Evolutionary conservation across 2,329 filamentous ascomycete genomes (phyloP).

Genomic region (Penicillium sp.): DNA sequence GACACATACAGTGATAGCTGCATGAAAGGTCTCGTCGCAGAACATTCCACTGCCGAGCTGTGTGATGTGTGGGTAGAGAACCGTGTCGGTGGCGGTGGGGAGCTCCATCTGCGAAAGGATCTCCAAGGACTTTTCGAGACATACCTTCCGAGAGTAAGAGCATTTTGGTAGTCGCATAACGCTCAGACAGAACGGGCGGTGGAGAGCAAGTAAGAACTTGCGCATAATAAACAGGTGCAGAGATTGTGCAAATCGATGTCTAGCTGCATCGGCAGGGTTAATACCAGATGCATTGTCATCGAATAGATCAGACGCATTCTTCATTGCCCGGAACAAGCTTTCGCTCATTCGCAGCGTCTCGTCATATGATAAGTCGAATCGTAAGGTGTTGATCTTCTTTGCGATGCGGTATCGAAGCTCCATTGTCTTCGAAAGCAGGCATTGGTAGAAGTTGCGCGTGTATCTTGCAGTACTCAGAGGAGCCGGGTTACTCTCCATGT

Average conservation of each 20-base stretch:
- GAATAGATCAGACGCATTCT: slow-evolving; percentile 27
- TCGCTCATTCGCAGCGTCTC: slow-evolving; percentile 35
- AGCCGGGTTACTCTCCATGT: slow-evolving; percentile 28
- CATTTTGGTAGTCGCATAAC: slow-evolving; percentile 35
- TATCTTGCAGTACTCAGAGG: slow-evolving; percentile 16
- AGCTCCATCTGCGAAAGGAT: slow-evolving; percentile 36
- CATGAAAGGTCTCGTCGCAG: slow-evolving; percentile 37
- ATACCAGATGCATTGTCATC: slow-evolving; percentile 17
- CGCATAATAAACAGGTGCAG: slow-evolving; percentile 55
- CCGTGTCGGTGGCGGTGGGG: slow-evolving; percentile 17
- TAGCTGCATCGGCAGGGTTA: slow-evolving; percentile 8
- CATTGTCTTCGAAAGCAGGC: slow-evolving; percentile 30
- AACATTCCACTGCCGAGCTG: slow-evolving; percentile 38
- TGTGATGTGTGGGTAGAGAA: slow-evolving; percentile 32
- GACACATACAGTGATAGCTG: slow-evolving; percentile 35
- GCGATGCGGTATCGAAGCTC: slow-evolving; percentile 33
- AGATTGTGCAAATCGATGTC: slow-evolving; percentile 31
- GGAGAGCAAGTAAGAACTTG: slow-evolving; percentile 58
- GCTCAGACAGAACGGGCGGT: slow-evolving; percentile 46
- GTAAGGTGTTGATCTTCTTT: slow-evolving; percentile 32
- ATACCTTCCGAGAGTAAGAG: slow-evolving; percentile 41
- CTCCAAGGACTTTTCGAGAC: slow-evolving; percentile 38
- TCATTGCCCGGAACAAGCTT: slow-evolving; percentile 26
- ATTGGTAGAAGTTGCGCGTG: slow-evolving; percentile 33
- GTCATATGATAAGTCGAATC: slow-evolving; percentile 36